Conservation (phyloP, 768 basidiomycete species). For the Pisolithus marmoratus region DNA sequence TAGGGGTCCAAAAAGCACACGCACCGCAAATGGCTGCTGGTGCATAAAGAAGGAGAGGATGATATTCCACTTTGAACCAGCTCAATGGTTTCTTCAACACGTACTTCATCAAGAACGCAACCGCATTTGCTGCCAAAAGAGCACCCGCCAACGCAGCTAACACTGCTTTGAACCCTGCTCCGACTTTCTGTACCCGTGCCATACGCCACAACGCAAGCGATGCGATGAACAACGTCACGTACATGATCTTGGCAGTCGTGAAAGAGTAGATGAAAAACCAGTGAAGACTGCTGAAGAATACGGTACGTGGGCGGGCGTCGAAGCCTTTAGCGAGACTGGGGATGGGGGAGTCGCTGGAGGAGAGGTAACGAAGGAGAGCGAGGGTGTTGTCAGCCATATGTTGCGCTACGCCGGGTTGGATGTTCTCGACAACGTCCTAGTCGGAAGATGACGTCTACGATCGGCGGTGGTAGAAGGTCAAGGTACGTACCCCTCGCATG, state of each 20-base stretch:
- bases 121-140: constrained; percentile 57
- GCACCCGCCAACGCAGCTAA: constrained; percentile 49
- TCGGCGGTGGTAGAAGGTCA: neutral
- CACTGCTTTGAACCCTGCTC: constrained; percentile 44
- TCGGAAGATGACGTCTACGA: constrained; percentile 1
- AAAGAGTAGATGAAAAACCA: constrained; percentile 72
- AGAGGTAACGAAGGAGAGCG: constrained; percentile 69
- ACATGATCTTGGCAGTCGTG: constrained; percentile 59
- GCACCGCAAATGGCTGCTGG: constrained; percentile 69
- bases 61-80: constrained; percentile 77
- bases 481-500: constrained; percentile 64
- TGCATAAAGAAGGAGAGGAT: constrained; percentile 62
- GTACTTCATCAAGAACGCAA: constrained; percentile 63
- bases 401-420: constrained; percentile 78
- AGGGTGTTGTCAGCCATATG: constrained; percentile 90
- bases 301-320: constrained; percentile 47
- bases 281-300: constrained; percentile 74
- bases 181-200: constrained; percentile 23
- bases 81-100: constrained; percentile 68
- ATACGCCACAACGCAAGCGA: constrained; percentile 40
- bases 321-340: constrained; percentile 51
- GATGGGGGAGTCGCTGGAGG: constrained; percentile 64
- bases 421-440: constrained; percentile 77
- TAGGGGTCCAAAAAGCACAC: constrained; percentile 13
- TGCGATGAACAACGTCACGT: constrained; percentile 44